Evolutionary conservation across 2,329 filamentous ascomycete genomes (phyloP), one percentile per base, ranked within the genome.

Genomic region (Cyphellophora attinorum): DNA sequence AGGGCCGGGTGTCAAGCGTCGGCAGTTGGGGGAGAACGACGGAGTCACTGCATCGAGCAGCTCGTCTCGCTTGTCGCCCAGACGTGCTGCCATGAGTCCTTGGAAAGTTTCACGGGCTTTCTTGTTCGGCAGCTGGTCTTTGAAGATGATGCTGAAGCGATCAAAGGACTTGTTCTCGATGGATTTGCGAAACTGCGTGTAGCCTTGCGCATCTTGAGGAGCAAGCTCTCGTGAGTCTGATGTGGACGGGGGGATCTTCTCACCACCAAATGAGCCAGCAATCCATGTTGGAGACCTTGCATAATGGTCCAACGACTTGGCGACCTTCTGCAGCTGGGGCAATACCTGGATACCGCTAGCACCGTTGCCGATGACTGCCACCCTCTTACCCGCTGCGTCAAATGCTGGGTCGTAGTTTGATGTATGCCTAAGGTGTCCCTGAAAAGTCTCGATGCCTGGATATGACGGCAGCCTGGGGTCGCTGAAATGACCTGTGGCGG

Each of bases 331-430:
- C n/a, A 69, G 70, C 31, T 72, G 73, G 42, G 81, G 76, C 1
- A 68, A 65, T 27, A 79, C 68, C 45, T 81, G 76, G 2, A 80
- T 68, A 1, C 76, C 76, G 0, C 73, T 72, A 0, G 75, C 70
- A 1, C 76, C 77, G 0, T 74, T 79, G 6, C 77, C 77, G 18
- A 81, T 70, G 35, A 81, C 65, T n/a, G 67, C 76, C 33, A 73
- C 66, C 11, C 67, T 62, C 51, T 80, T 80, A 32, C 64, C 65
- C 27, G 62, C 62, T 15, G 76, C 63, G 30, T 70, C 60, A 11
- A 79, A 59, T 5, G 68, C 60, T 3, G 65, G 55, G 6, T 38
- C 33, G 74, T 74, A 77, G 48, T 69, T 70, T 1, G 70, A 72
- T 0, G 71, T 70, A 50, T 79, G 74, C 45, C 73, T 64, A 5